Conservation (phyloP, 164 flowering plant species). For the Akebia trifoliata region DNA sequence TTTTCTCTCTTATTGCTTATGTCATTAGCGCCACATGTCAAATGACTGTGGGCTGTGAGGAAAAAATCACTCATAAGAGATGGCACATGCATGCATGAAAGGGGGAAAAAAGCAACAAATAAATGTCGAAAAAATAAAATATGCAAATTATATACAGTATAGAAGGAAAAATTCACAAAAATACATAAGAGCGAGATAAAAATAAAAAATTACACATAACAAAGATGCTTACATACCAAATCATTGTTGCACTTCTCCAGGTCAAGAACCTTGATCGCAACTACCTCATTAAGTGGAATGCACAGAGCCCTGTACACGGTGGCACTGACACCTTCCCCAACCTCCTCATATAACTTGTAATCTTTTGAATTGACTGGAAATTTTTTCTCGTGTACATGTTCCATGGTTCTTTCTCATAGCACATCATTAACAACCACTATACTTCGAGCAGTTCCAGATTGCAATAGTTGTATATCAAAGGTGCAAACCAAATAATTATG, state of each 20-base stretch:
- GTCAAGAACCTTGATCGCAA: slow-evolving; percentile 93
- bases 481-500: slow-evolving; percentile 20
- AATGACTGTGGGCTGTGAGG: too few species aligned
- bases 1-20: too few species aligned
- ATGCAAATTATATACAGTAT: background rate
- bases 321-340: slow-evolving; percentile 95
- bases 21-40: too few species aligned
- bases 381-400: slow-evolving; percentile 40
- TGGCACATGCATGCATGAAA: background rate
- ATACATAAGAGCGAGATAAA: background rate
- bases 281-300: slow-evolving; percentile 71
- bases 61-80: too few species aligned
- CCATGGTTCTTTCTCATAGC: slow-evolving; percentile 43
- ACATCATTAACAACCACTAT: slow-evolving; percentile 24
- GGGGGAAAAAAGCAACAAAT: too few species aligned
- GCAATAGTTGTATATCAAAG: slow-evolving; percentile 5
- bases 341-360: slow-evolving; percentile 77
- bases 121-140: background rate
- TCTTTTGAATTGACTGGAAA: slow-evolving; percentile 64
- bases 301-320: slow-evolving; percentile 88
- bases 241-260: slow-evolving; percentile 89
- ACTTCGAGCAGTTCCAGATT: slow-evolving; percentile 12
- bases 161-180: too few species aligned
- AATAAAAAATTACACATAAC: background rate
- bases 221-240: slow-evolving; percentile 48